Conservation (phyloP, 148 eudicot species). For the Vaccinium myrtillus region DNA sequence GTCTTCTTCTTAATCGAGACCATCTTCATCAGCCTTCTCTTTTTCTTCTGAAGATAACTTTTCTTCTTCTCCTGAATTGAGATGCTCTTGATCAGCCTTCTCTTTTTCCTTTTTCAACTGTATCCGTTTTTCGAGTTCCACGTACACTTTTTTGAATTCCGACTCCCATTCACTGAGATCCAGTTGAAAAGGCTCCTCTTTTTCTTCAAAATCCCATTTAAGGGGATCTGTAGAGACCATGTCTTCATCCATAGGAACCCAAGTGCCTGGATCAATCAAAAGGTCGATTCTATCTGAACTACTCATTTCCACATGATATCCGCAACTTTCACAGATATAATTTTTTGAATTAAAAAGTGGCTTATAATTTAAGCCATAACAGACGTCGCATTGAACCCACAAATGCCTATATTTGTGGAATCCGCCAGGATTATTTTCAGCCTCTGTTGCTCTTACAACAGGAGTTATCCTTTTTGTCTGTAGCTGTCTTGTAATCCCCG, state of each 20-base stretch:
- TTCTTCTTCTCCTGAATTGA: too few relatives aligned
- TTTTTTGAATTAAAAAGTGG: neutral
- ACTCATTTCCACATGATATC: neutral
- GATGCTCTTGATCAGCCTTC: too few relatives aligned
- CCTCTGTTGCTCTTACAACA: conserved; percentile 44
- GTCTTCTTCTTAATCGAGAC: too few relatives aligned
- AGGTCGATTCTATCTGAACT: conserved; percentile 1
- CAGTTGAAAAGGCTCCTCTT: neutral
- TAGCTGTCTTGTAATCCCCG: conserved; percentile 21
- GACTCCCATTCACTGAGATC: too few relatives aligned
- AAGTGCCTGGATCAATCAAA: conserved; percentile 7
- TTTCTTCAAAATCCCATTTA: neutral
- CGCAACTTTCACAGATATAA: neutral
- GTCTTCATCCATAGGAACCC: conserved; percentile 8
- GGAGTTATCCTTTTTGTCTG: conserved; percentile 31
- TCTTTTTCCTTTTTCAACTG: too few relatives aligned
- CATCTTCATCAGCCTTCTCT: too few relatives aligned
- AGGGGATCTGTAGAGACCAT: neutral
- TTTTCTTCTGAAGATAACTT: too few relatives aligned
- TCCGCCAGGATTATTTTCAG: too few relatives aligned
- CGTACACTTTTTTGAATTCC: too few relatives aligned
- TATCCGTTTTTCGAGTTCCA: too few relatives aligned
- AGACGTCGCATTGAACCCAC: neutral
- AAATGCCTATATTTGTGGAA: neutral
- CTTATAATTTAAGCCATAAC: neutral